Base-by-base conservation (phyloP, 2,329 filamentous ascomycete species). In the Cercospora citrullina region DNA sequence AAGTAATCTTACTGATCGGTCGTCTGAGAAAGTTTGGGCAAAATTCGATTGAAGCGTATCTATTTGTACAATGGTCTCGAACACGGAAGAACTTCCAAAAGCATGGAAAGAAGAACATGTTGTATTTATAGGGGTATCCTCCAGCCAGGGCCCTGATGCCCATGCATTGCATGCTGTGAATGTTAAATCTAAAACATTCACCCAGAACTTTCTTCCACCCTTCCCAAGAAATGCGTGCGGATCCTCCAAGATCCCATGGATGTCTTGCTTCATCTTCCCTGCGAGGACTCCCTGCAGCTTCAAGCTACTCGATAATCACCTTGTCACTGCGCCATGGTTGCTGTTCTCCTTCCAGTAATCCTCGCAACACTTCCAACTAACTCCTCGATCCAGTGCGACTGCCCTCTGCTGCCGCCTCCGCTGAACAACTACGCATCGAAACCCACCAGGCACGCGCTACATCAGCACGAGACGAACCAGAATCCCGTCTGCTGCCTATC, bases 401-500 rank as follows among this genome's bases (percentile, higher is more conserved):
- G 8, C 9, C 21, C 42, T 21, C 42, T 48, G 10, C 12, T 51
- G 45, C 45, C 9, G 45, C 18, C 21, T 14, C 18, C 21, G 45
- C 18, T 14, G 18, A 51, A 23, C 3, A 26, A 26, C 10, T 2
- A 14, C 21, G 10, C 18, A 51, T 23, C 18, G 36, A 42, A n/a
- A 42, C 16, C 36, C 36, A 42, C 36, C 36, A 42, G 14, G 36
- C 36, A 42, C 36, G 36, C 14, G 36, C 36, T 7, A 42, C 36
- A 42, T 42, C 36, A 42, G 36, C 16, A 42, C 36, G 36, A 42
- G 36, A 42, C 1, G 16, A 42, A 6, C 45, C 45, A 12, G 45
- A 51, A 51, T 51, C 45, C 10, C 45, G 45, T 23, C 45, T 23
- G 10, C 21, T 51, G 12, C 18, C 45, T 26, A 23, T 45, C 76